Percentiles rank a stretch among this genome's conserved stretches.
Evolutionary conservation across 768 basidiomycete species (phyloP).

Genomic region (Rhodocollybia butyracea): DNA sequence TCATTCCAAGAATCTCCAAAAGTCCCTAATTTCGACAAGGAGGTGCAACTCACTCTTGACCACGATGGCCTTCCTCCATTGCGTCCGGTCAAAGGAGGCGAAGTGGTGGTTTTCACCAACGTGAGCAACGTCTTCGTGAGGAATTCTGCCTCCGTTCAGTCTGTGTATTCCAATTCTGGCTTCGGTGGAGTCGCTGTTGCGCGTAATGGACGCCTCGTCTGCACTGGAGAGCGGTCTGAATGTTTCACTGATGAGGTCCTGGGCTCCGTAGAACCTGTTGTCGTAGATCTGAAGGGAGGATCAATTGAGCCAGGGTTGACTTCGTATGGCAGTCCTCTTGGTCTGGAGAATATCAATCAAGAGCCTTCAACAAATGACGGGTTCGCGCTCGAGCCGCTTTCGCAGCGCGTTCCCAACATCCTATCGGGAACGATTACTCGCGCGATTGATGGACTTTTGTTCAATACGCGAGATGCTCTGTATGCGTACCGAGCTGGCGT

Average conservation of each 20-base stretch:
- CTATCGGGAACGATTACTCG: constrained; percentile 54
- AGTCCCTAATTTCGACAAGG: constrained; percentile 70
- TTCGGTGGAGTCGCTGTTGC: constrained; percentile 35
- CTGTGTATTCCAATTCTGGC: constrained; percentile 20
- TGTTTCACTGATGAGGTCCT: constrained; percentile 18
- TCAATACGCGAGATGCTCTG: constrained; percentile 68
- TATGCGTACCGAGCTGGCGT: constrained; percentile 72
- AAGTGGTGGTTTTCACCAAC: constrained; percentile 57
- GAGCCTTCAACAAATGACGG: constrained; percentile 77
- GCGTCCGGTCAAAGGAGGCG: constrained; percentile 31
- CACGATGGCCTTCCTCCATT: constrained; percentile 80
- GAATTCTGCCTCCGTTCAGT: constrained; percentile 24
- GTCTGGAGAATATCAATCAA: constrained; percentile 61
- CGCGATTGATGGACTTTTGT: constrained; percentile 74
- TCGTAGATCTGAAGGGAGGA: constrained; percentile 72
- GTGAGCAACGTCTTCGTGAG: constrained; percentile 46
- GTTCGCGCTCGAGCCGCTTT: constrained; percentile 49
- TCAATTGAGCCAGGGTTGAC: constrained; percentile 62
- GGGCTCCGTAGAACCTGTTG: constrained; percentile 15
- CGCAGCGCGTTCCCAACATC: constrained; percentile 41
- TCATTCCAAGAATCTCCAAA: constrained; percentile 44
- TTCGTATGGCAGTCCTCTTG: constrained; percentile 69
- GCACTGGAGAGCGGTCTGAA: constrained; percentile 33
- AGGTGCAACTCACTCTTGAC: constrained; percentile 55
- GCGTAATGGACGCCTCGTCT: constrained; percentile 47